These are phyloP conservation scores for Puccinia novopanici DNA, from an alignment of 1,284 basidiomycete genomes.

Conservation along the genomic window DNA sequence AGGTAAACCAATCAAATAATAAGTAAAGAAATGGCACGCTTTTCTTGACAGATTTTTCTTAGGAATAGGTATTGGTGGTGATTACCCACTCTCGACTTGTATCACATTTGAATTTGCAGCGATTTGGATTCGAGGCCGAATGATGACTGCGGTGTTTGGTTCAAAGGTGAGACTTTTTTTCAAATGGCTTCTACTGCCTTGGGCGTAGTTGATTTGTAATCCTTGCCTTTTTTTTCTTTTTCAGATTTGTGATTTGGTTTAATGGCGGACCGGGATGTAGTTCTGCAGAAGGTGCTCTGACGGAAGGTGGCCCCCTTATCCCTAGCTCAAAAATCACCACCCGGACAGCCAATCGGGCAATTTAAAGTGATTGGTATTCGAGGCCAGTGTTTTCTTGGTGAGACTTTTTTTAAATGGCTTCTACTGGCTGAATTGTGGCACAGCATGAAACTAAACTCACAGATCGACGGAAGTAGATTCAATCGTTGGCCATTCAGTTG, in stretches of 20 bases:
- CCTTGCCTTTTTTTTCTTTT: neutral
- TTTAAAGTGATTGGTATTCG: no score
- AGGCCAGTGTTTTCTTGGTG: no score
- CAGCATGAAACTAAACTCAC: constrained; percentile 62
- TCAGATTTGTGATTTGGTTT: constrained; percentile 44
- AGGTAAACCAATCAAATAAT: neutral
- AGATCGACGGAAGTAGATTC: constrained; percentile 65
- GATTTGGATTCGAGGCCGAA: constrained; percentile 70
- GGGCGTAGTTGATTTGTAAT: neutral
- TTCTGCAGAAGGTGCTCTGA: constrained; percentile 93
- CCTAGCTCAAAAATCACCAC: constrained; percentile 20
- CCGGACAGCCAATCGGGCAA: constrained; percentile 70
- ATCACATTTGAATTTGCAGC: constrained; percentile 72
- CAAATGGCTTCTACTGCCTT: no score
- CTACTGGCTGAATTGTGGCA: constrained; percentile 60
- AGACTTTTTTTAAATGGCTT: no score
- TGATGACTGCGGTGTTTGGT: constrained; percentile 63
- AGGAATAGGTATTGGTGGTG: constrained; percentile 69
- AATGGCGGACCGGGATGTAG: constrained; percentile 84
- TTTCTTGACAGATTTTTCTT: constrained; percentile 52
- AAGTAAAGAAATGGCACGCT: constrained; percentile 52
- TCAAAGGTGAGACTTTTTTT: constrained; percentile 17
- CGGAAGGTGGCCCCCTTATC: constrained; percentile 88
- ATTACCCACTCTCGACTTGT: constrained; percentile 72
- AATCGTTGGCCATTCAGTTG: constrained; percentile 60